These are phyloP conservation scores for Populus euphratica DNA, from an alignment of 345 rosid species.

Conservation along the genomic window DNA sequence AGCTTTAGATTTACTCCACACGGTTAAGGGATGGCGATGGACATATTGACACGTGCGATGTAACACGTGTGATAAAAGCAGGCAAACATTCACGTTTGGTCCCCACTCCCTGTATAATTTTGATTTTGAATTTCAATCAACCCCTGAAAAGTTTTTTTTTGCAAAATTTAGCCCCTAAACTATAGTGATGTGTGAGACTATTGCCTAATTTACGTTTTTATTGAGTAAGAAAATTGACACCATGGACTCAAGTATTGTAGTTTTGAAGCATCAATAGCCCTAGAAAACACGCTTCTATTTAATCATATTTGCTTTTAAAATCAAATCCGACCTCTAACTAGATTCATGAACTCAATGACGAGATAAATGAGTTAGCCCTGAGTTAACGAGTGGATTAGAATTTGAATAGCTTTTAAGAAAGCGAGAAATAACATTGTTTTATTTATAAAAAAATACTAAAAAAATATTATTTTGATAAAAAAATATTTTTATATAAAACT, in stretches of 20 bases:
- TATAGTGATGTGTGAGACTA: too few relatives aligned
- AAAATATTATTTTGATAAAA: too few relatives aligned
- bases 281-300: not conserved
- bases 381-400: too few relatives aligned
- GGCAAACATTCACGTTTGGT: not conserved
- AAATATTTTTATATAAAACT: too few relatives aligned
- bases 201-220: not conserved
- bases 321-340: too few relatives aligned
- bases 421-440: too few relatives aligned
- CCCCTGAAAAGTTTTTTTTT: not conserved
- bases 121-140: not conserved
- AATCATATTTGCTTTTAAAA: too few relatives aligned
- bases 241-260: not conserved
- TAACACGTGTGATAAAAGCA: not conserved
- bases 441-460: too few relatives aligned
- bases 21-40: conserved; percentile 10
- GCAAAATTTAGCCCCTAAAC: not conserved
- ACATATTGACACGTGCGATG: conserved; percentile 13
- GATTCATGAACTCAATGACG: fast-evolving
- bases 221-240: not conserved
- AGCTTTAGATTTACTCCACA: not conserved
- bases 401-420: too few relatives aligned
- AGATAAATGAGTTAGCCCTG: fast-evolving
- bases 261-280: not conserved
- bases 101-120: not conserved